These are phyloP conservation scores for Blastocystis sp. DNA, from an alignment of 352 stramenopile genomes.

Conservation along the genomic window DNA sequence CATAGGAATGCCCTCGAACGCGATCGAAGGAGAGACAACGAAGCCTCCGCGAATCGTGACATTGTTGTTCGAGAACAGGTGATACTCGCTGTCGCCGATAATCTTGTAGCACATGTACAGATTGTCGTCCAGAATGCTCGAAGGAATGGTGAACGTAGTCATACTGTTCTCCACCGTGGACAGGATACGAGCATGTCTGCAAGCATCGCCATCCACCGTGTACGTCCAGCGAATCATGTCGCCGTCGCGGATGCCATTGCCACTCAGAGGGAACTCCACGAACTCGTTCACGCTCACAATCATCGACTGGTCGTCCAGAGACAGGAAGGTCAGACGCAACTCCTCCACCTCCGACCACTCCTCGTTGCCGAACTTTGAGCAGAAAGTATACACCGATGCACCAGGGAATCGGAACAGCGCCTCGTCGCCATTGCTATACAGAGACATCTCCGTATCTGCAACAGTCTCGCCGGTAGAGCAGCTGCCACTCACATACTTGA, in stretches of 20 bases:
- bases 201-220: not conserved
- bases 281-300: not conserved
- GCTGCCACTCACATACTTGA: slow-evolving; percentile 29
- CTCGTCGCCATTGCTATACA: not conserved
- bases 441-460: not conserved
- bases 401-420: slow-evolving; percentile 3
- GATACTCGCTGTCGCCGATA: slow-evolving; percentile 5
- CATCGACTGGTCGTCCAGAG: not conserved
- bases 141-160: not conserved
- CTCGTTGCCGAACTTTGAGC: slow-evolving; percentile 33
- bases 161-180: not conserved
- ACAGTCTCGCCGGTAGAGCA: not conserved
- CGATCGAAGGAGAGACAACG: not conserved
- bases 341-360: not conserved
- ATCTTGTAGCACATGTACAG: slow-evolving; percentile 58
- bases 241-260: slow-evolving; percentile 30
- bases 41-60: slow-evolving; percentile 29
- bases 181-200: not conserved
- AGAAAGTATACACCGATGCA: slow-evolving; percentile 28
- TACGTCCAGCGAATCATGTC: slow-evolving; percentile 50
- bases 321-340: slow-evolving; percentile 6
- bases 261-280: not conserved
- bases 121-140: not conserved
- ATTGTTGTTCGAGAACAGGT: slow-evolving; percentile 1
- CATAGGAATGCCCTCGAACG: slow-evolving; percentile 7